Percentiles rank a stretch among this genome's conserved stretches.
Conservation (phyloP, 306 rosid species). For the Glycine soja region DNA sequence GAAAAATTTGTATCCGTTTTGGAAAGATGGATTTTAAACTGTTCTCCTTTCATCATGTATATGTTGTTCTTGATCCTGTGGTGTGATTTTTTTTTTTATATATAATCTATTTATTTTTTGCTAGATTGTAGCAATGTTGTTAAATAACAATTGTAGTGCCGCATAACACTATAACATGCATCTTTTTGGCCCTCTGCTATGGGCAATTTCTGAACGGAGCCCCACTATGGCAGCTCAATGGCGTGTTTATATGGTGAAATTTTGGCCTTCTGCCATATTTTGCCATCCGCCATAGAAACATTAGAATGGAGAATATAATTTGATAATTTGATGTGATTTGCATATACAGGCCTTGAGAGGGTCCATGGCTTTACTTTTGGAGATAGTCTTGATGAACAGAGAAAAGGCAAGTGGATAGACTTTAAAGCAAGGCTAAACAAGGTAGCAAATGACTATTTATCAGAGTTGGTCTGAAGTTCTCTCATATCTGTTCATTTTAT, state of each 20-base stretch:
- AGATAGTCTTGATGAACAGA: conserved; percentile 82
- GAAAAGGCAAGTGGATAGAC: conserved; percentile 76
- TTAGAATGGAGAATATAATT: conserved; percentile 4
- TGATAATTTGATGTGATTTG: conserved; percentile 21
- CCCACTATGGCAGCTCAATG: too few species aligned
- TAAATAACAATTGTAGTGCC: too few species aligned
- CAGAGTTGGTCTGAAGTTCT: conserved; percentile 6
- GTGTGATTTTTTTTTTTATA: conserved; percentile 15
- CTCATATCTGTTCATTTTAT: not conserved
- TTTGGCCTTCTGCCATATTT: too few species aligned
- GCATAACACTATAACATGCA: too few species aligned
- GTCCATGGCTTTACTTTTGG: conserved; percentile 94
- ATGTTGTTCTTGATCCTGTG: conserved; percentile 17
- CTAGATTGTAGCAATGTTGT: not conserved
- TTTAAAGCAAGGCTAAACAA: conserved; percentile 69
- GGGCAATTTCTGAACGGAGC: too few species aligned
- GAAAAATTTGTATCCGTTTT: not conserved
- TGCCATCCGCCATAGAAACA: too few species aligned
- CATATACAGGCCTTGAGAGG: conserved; percentile 78
- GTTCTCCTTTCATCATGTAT: conserved; percentile 3
- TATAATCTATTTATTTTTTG: not conserved
- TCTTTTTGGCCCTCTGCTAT: too few species aligned
- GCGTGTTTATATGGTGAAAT: too few species aligned
- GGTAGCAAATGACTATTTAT: conserved; percentile 57
- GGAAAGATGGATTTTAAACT: not conserved